Conservation (phyloP, 129 eudicot genomes). For the Tagetes patula region DNA sequence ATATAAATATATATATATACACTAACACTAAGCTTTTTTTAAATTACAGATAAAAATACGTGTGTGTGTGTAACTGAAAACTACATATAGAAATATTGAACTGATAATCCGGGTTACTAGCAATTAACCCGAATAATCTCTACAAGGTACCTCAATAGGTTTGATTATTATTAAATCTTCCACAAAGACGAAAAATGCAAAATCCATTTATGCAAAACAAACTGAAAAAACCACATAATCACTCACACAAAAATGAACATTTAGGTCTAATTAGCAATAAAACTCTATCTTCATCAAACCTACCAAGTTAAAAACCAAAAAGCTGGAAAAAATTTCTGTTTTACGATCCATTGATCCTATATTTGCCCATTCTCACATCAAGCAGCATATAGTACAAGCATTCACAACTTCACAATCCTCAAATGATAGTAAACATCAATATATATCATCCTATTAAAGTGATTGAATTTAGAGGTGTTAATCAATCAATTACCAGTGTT, state of each 20-base stretch:
- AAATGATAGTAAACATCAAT: background rate
- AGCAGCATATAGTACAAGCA: no score
- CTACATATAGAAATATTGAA: no score
- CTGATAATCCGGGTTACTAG: no score
- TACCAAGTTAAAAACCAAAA: background rate
- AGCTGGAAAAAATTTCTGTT: no score
- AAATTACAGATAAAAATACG: no score
- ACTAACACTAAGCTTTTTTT: no score
- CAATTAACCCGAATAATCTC: no score
- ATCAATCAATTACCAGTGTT: conserved; percentile 11
- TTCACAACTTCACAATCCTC: no score
- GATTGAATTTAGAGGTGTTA: background rate
- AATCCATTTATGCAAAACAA: background rate
- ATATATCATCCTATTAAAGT: background rate
- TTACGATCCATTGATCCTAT: background rate
- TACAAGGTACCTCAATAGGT: no score
- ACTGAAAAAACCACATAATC: background rate
- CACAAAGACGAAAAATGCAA: background rate
- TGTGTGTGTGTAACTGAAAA: no score
- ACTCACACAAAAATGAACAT: background rate
- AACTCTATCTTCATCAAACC: background rate
- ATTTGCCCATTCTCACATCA: background rate
- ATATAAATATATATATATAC: no score
- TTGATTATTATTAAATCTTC: background rate
- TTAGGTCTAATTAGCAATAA: background rate